Conservation (phyloP, 805 yeast species). For the Zygotorulaspora chibaensis region DNA sequence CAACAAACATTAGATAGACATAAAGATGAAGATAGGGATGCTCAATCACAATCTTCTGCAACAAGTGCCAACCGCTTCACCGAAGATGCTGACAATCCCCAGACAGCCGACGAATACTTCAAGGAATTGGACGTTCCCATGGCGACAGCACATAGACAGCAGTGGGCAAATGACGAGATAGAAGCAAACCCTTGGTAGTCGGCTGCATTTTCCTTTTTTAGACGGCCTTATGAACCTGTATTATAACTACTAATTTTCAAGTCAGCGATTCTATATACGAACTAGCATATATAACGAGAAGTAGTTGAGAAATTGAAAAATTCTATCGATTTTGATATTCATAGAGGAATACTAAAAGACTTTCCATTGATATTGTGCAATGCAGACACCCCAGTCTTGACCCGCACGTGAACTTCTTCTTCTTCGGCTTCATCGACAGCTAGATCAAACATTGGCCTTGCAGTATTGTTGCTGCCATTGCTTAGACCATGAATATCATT, state of each 20-base stretch:
- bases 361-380: constrained; percentile 42
- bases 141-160: constrained; percentile 25
- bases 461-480: constrained; percentile 7
- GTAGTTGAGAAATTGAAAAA: not conserved
- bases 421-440: constrained; percentile 4
- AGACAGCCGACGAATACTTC: constrained; percentile 51
- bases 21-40: constrained; percentile 15
- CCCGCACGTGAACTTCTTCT: constrained; percentile 40
- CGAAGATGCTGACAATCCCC: constrained; percentile 39
- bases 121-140: constrained; percentile 75
- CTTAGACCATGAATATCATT: constrained; percentile 31
- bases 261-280: not conserved
- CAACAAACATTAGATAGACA: constrained; percentile 11
- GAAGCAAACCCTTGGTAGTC: constrained; percentile 64
- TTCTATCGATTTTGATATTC: not conserved
- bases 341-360: constrained; percentile 25
- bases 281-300: not conserved
- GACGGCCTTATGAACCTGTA: constrained; percentile 1
- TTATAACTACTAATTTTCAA: not conserved
- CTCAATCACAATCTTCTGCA: constrained; percentile 2
- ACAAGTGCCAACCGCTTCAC: not conserved
- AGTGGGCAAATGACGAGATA: constrained; percentile 50
- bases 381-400: constrained; percentile 39
- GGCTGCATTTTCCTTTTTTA: constrained; percentile 1
- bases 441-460: constrained; percentile 12